Base-by-base conservation (phyloP, 148 eudicot genomes). In the Vaccinium vitisidaea region DNA sequence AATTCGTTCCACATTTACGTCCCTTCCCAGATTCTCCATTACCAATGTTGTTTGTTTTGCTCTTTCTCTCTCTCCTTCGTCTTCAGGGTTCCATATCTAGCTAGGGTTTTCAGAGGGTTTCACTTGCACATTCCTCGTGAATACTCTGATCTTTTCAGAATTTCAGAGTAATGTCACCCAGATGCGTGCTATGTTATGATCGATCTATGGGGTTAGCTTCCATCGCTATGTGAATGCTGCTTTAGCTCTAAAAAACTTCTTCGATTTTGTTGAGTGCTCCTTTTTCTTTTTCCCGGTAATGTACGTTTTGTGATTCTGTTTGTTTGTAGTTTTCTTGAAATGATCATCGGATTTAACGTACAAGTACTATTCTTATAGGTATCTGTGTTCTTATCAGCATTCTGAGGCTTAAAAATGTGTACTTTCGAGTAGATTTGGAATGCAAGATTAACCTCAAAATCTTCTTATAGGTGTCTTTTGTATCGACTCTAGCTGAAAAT, bases 181-280 rank as follows among this genome's bases (percentile, higher is more conserved):
- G 30, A 50, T 54, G 43, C 23, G 14, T 39, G 48, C 14, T 48
- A 36, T 75, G 53, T 55, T 13, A 13, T 30, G 79, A 74, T 52
- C 65, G 67, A 74, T 55, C 36, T 39, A 12, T 74, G 23, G 70
- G 80, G 84, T 83, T 83, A 12, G 80, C 63, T 73, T 83, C 59
- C 13, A 13, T 83, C 18, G 55, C 36, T 39, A 43, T 43, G 61
- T 30, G 49, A 30, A 4, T 73, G 84, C 79, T 74, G 50, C 56
- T 75, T 83, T n/a, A 14, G 48, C 16, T 15, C 46, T 4, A 16
- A 1, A 2, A 50, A 8, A 73, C n/a, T 49, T 21, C 70, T 39
- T 55, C 14, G 13, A 3, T 21, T 65, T 69, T 30, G 39, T 30
- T 30, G 7, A 30, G 30, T 69, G 18, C 2, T 69, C 39, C 16